These are phyloP conservation scores for Penicillium sp. DNA, from an alignment of 2,329 filamentous ascomycete species.

Conservation along the genomic window DNA sequence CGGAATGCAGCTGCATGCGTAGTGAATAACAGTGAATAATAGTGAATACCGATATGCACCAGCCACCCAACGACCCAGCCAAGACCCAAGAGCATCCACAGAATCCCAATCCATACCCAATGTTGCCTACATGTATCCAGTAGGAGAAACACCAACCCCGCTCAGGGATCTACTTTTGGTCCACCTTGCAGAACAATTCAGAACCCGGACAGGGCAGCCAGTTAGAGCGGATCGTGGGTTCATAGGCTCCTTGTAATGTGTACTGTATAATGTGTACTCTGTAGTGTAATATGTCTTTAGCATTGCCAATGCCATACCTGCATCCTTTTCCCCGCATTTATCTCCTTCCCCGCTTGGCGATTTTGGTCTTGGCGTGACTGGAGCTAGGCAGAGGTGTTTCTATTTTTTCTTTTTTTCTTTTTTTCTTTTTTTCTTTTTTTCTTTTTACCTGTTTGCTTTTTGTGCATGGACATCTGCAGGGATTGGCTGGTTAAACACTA, in stretches of 20 bases:
- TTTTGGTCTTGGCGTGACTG: not conserved
- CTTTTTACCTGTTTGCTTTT: not conserved
- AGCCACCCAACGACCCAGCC: not conserved
- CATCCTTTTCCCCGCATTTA: conserved; percentile 2
- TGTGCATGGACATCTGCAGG: not conserved
- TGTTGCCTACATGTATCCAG: not conserved
- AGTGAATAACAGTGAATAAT: no score
- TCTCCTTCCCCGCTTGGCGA: not conserved
- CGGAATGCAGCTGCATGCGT: not conserved
- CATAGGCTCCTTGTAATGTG: not conserved
- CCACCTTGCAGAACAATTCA: not conserved
- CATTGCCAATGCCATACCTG: not conserved
- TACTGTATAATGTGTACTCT: not conserved
- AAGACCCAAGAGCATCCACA: not conserved
- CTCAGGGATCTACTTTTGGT: not conserved
- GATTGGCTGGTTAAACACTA: not conserved
- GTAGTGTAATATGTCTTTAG: not conserved
- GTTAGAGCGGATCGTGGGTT: not conserved
- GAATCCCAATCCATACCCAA: not conserved
- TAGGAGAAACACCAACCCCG: not conserved
- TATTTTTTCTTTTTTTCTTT: not conserved
- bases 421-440: not conserved
- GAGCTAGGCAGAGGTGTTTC: not conserved
- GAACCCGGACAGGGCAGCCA: not conserved
- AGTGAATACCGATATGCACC: not conserved